Evolutionary conservation across 768 basidiomycete genomes (phyloP).

Genomic region (Gloeopeniophorella convolvens): DNA sequence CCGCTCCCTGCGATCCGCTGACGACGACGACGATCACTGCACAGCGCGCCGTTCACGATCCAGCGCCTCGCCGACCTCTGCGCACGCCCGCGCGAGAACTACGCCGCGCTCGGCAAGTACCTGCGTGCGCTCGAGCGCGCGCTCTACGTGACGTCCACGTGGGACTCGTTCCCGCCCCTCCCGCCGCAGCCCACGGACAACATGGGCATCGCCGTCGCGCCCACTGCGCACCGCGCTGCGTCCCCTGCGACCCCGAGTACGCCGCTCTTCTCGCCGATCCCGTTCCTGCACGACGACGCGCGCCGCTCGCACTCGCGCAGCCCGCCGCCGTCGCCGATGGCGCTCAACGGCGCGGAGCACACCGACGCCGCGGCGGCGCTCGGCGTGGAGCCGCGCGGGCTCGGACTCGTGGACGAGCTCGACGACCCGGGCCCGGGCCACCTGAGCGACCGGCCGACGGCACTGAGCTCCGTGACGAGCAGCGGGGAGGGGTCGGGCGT

Average conservation of each 20-base stretch:
- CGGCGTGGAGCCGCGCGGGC: slow-evolving; percentile 37
- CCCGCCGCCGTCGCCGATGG: slow-evolving; percentile 69
- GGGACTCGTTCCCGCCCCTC: slow-evolving; percentile 65
- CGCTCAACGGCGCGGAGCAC: slow-evolving; percentile 37
- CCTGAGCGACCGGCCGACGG: slow-evolving; percentile 72
- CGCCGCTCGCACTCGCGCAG: slow-evolving; percentile 74
- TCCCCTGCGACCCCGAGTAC: slow-evolving; percentile 60
- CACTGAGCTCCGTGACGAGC: slow-evolving; percentile 59
- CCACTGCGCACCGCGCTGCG: slow-evolving; percentile 39
- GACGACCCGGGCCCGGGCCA: slow-evolving; percentile 83
- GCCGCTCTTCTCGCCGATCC: slow-evolving; percentile 81
- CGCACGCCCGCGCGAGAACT: slow-evolving; percentile 58
- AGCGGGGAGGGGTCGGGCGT: slow-evolving; percentile 37
- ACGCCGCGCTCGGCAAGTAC: slow-evolving; percentile 79
- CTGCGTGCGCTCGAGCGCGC: slow-evolving; percentile 80
- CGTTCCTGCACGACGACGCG: slow-evolving; percentile 80
- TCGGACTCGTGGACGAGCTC: slow-evolving; percentile 80
- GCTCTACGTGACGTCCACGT: slow-evolving; percentile 76
- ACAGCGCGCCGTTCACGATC: slow-evolving; percentile 76
- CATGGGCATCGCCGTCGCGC: slow-evolving; percentile 26
- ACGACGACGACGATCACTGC: slow-evolving; percentile 22
- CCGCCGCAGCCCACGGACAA: slow-evolving; percentile 30
- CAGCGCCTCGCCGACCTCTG: slow-evolving; percentile 85
- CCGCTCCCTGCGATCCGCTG: not conserved
- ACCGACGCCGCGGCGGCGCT: slow-evolving; percentile 30